Evolutionary conservation across 108 stramenopile species (phyloP).

Genomic region (Aurantiochytrium sp.): DNA sequence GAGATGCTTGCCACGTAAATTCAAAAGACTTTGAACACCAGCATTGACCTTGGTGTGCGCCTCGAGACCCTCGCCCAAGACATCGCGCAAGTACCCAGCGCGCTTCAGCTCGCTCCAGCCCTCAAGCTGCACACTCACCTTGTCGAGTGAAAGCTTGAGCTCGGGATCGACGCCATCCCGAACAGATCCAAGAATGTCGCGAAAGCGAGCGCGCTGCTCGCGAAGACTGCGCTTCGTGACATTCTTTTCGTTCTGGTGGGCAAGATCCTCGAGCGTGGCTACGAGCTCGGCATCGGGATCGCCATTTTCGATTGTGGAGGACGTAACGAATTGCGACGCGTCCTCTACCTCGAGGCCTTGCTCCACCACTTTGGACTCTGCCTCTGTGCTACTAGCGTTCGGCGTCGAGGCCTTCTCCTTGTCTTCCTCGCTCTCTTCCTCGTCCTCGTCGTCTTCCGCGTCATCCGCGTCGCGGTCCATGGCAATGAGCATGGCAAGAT

Average conservation of each 20-base stretch:
- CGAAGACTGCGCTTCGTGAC: neutral
- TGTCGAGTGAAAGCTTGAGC: neutral
- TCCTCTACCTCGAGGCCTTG: neutral
- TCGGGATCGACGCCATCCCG: neutral
- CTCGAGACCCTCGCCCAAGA: neutral
- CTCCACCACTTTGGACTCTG: neutral
- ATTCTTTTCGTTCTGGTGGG: neutral
- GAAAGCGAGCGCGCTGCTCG: slow-evolving; percentile 7
- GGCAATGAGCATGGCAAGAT: neutral
- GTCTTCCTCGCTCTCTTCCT: neutral
- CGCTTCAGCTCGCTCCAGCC: neutral
- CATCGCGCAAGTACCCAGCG: neutral
- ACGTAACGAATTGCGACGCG: neutral
- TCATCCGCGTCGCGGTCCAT: neutral
- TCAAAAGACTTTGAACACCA: neutral
- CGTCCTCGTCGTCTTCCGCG: neutral
- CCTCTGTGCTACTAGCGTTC: neutral
- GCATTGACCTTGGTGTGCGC: neutral
- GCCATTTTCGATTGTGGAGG: neutral
- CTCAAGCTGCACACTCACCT: neutral
- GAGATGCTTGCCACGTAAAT: neutral
- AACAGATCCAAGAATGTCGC: neutral
- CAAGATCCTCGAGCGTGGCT: neutral
- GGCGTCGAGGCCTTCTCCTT: neutral
- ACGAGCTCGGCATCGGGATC: neutral